Evolutionary conservation across 1,139 yeast species (phyloP).

Genomic region (Kodamaea ohmeri): DNA sequence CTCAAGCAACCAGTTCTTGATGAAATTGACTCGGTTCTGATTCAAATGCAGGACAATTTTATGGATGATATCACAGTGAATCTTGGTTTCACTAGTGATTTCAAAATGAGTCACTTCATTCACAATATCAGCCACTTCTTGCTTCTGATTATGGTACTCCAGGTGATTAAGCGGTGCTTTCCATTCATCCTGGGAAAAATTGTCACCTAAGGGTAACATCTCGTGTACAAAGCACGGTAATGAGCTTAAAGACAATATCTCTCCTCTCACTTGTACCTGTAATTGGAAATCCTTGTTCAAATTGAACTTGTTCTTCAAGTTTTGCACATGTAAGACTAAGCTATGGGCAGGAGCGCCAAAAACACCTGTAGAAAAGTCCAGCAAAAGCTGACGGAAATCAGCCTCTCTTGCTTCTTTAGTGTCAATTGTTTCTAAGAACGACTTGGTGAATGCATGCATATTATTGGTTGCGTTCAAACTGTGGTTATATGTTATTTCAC

Average conservation of each 20-base stretch:
- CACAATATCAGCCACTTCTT: slow-evolving; percentile 26
- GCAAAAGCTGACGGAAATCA: slow-evolving; percentile 29
- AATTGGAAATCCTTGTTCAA: slow-evolving; percentile 43
- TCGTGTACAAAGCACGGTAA: slow-evolving; percentile 35
- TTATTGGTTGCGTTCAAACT: slow-evolving; percentile 28
- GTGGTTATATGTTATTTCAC: slow-evolving; percentile 33
- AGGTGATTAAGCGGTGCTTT: slow-evolving; percentile 32
- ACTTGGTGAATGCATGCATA: slow-evolving; percentile 28
- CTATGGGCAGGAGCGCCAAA: slow-evolving; percentile 33
- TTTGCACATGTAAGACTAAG: slow-evolving; percentile 28
- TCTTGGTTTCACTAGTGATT: slow-evolving; percentile 20
- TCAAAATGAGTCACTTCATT: slow-evolving; percentile 21
- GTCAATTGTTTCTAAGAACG: slow-evolving; percentile 26
- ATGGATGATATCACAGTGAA: slow-evolving; percentile 26
- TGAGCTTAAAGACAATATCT: slow-evolving; percentile 29
- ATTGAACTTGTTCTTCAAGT: slow-evolving; percentile 38
- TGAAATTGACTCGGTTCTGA: slow-evolving; percentile 28
- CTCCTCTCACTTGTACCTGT: slow-evolving; percentile 27
- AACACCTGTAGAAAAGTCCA: slow-evolving; percentile 37
- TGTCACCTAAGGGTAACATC: slow-evolving; percentile 15
- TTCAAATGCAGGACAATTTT: slow-evolving; percentile 19
- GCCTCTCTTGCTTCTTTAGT: slow-evolving; percentile 25
- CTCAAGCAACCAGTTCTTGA: slow-evolving; percentile 44
- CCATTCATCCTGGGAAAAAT: slow-evolving; percentile 24
- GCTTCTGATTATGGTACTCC: slow-evolving; percentile 36